Conservation (phyloP, 1,139 yeast genomes). For the Sugiyamaella novakii region DNA sequence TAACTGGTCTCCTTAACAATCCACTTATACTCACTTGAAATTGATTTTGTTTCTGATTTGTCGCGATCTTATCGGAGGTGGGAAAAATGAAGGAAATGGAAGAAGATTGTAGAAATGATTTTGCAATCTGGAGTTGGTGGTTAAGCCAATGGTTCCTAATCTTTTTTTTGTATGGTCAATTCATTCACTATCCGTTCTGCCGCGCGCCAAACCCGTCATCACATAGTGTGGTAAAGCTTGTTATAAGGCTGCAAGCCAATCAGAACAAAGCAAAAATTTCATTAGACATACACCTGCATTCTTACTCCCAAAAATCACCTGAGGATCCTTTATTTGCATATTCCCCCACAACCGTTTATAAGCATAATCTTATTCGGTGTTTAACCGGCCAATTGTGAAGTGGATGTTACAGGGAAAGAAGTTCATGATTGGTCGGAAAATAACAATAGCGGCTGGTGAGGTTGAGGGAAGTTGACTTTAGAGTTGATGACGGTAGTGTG, state of each 20-base stretch:
- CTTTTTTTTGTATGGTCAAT: conserved; percentile 16
- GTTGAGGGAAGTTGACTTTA: too few relatives aligned
- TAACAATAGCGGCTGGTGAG: too few relatives aligned
- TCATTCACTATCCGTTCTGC: not conserved
- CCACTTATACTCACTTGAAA: not conserved
- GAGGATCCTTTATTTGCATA: too few relatives aligned
- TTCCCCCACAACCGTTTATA: conserved; percentile 2
- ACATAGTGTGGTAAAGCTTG: not conserved
- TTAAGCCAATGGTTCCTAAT: not conserved
- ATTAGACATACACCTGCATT: conserved; percentile 2
- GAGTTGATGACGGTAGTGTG: too few relatives aligned
- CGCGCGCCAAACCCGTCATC: conserved; percentile 1
- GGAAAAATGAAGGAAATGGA: conserved; percentile 5
- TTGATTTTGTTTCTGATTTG: not conserved
- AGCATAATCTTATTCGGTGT: too few relatives aligned
- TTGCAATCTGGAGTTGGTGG: conserved; percentile 1
- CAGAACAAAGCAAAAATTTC: conserved; percentile 18
- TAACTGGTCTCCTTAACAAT: not conserved
- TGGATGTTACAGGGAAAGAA: too few relatives aligned
- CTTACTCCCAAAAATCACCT: conserved; percentile 6
- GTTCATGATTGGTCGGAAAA: too few relatives aligned
- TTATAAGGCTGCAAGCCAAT: conserved; percentile 6
- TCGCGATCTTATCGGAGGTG: not conserved
- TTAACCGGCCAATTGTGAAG: too few relatives aligned
- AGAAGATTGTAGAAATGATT: too few relatives aligned